Percentiles rank a stretch among this genome's conserved stretches.
Conservation (phyloP, 2,329 filamentous ascomycete species). For the Pseudogymnoascus sp. region DNA sequence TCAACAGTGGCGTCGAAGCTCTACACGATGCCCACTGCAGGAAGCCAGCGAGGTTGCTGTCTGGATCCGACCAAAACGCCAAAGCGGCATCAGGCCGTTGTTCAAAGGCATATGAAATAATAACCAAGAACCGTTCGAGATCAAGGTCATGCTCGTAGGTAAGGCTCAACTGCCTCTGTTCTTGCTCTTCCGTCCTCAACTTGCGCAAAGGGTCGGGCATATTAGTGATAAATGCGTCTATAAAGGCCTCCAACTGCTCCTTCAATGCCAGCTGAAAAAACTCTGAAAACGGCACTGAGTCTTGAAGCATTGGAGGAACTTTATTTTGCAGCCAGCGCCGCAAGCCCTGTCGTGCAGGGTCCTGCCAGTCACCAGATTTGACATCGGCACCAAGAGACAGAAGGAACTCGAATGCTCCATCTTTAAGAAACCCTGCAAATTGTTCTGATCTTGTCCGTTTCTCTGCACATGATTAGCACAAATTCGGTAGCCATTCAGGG, state of each 20-base stretch:
- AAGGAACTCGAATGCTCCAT: slow-evolving; percentile 88
- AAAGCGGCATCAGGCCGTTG: slow-evolving; percentile 75
- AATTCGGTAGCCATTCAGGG: neutral
- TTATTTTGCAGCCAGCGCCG: slow-evolving; percentile 78
- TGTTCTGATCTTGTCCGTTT: slow-evolving; percentile 62
- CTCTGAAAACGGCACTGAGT: slow-evolving; percentile 60
- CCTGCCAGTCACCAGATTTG: slow-evolving; percentile 75
- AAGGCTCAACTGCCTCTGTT: slow-evolving; percentile 65
- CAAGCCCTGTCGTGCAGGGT: slow-evolving; percentile 76
- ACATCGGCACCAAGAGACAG: slow-evolving; percentile 78
- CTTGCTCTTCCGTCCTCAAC: slow-evolving; percentile 81
- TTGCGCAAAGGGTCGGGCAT: slow-evolving; percentile 86
- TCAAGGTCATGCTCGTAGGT: slow-evolving; percentile 61
- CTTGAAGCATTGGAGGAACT: slow-evolving; percentile 59
- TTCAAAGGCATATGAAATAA: slow-evolving; percentile 89
- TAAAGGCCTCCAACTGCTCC: slow-evolving; percentile 76
- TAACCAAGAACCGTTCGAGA: slow-evolving; percentile 82
- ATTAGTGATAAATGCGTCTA: slow-evolving; percentile 90
- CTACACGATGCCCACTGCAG: slow-evolving; percentile 94
- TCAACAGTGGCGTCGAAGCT: slow-evolving; percentile 91
- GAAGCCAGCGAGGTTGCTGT: slow-evolving; percentile 90
- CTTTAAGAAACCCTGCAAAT: slow-evolving; percentile 71
- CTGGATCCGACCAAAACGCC: slow-evolving; percentile 85
- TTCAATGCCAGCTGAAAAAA: slow-evolving; percentile 69
- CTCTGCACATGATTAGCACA: slow-evolving; percentile 38